A percentile compares a stretch with the other conserved stretches of the same genome.
Conservation (phyloP, 306 rosid genomes). For the peach (Prunus persica) region DNA sequence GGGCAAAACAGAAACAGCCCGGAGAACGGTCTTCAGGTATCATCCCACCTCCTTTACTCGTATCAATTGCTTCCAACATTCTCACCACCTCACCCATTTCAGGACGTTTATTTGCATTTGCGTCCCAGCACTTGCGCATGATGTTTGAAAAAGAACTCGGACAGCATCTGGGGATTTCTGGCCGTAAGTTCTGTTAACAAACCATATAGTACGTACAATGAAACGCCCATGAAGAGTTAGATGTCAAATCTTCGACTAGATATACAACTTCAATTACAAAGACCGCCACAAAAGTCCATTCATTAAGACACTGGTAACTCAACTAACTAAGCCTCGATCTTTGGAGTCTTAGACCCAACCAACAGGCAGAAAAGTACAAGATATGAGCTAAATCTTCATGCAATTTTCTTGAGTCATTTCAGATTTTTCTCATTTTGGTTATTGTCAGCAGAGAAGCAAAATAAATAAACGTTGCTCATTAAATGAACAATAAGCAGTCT, state of each 20-base stretch:
- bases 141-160: conserved; percentile 51
- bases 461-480: no score
- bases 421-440: no score
- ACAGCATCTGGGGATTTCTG: conserved; percentile 61
- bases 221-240: not conserved
- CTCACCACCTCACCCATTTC: conserved; percentile 68
- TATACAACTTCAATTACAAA: not conserved
- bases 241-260: not conserved
- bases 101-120: conserved; percentile 50
- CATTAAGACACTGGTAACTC: not conserved
- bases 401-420: no score
- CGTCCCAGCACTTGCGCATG: conserved; percentile 69
- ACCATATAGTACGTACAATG: not conserved
- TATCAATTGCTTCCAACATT: conserved; percentile 66
- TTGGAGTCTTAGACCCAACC: not conserved
- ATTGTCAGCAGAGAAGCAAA: no score
- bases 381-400: not conserved
- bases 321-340: not conserved
- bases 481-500: no score
- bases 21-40: conserved; percentile 44
- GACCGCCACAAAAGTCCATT: not conserved
- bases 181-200: conserved; percentile 58
- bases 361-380: not conserved
- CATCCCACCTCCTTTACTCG: conserved; percentile 77
- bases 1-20: conserved; percentile 48